Percentiles rank a stretch among this genome's conserved stretches.
Conservation (phyloP, 1,284 basidiomycete species). For the Neonothopanus nambi region DNA sequence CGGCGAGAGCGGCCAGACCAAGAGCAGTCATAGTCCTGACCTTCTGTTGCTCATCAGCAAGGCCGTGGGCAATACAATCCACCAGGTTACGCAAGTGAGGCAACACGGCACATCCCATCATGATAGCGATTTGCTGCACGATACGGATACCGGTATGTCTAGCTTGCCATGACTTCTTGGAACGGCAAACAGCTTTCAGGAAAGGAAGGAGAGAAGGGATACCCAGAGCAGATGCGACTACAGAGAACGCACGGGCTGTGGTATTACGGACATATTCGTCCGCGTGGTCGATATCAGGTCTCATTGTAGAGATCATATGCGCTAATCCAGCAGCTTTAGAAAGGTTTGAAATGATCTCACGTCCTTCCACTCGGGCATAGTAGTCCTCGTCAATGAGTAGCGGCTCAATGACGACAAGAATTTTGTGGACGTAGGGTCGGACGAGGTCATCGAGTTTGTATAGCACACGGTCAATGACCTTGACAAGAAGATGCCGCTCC, state of each 20-base stretch:
- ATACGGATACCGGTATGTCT: constrained; percentile 99
- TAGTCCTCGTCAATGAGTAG: constrained; percentile 99
- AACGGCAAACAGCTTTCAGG: constrained; percentile 96
- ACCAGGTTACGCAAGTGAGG: constrained; percentile 97
- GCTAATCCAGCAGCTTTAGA: constrained; percentile 99
- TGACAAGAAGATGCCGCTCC: constrained; percentile 97
- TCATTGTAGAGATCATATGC: constrained; percentile 99
- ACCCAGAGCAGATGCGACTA: constrained; percentile 97
- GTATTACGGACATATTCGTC: constrained; percentile 99
- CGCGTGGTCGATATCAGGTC: constrained; percentile 99
- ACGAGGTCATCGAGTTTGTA: constrained; percentile 99
- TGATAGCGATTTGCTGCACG: constrained; percentile 99
- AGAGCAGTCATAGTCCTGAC: constrained; percentile 99
- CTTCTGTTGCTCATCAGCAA: constrained; percentile 98
- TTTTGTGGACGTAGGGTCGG: constrained; percentile 98
- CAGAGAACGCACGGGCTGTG: constrained; percentile 97
- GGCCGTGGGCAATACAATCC: constrained; percentile 93
- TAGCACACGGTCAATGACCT: constrained; percentile 98
- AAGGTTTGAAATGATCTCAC: constrained; percentile 98
- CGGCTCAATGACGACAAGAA: constrained; percentile 98
- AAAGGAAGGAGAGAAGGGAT: constrained; percentile 98
- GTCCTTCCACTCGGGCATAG: constrained; percentile 98
- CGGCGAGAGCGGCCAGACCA: constrained; percentile 93
- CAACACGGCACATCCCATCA: constrained; percentile 99
- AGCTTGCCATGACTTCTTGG: constrained; percentile 99